Evolutionary conservation across 129 eudicot genomes (phyloP).

Genomic region (Flaveria bidentis): DNA sequence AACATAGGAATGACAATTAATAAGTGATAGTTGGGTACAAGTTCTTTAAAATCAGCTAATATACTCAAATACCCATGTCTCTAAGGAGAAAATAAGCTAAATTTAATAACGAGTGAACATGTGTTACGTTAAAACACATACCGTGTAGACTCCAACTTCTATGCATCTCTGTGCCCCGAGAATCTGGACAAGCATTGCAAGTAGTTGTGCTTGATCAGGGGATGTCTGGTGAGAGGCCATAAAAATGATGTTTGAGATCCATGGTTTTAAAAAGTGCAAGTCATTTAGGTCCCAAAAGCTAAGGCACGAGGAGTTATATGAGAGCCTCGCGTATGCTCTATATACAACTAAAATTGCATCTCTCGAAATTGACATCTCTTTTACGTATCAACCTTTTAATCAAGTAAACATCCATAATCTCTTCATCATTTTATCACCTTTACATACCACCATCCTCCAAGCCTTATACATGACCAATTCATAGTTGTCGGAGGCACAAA

Average conservation of each 20-base stretch:
- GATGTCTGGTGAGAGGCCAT: slow-evolving; percentile 56
- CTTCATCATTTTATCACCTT: no score
- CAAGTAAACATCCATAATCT: no score
- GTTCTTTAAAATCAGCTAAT: background rate
- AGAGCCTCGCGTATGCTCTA: no score
- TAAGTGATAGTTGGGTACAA: slow-evolving; percentile 1
- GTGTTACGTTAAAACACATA: slow-evolving; percentile 28
- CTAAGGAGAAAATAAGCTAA: background rate
- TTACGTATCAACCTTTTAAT: no score
- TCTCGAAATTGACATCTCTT: no score
- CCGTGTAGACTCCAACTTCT: slow-evolving; percentile 93
- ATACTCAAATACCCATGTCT: slow-evolving; percentile 4
- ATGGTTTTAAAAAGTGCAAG: background rate
- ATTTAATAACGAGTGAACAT: background rate
- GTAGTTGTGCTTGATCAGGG: slow-evolving; percentile 98
- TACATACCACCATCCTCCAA: no score
- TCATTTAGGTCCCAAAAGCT: background rate
- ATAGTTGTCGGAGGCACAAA: no score
- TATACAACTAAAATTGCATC: no score
- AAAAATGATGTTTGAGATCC: background rate
- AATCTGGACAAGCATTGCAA: slow-evolving; percentile 92
- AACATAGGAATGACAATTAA: background rate
- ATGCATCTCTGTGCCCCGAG: slow-evolving; percentile 85
- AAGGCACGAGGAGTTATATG: background rate
- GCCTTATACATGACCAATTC: no score